Evolutionary conservation across 345 rosid species (phyloP), one percentile per base, ranked within the genome.

Genomic region (Iberis pinnata): DNA sequence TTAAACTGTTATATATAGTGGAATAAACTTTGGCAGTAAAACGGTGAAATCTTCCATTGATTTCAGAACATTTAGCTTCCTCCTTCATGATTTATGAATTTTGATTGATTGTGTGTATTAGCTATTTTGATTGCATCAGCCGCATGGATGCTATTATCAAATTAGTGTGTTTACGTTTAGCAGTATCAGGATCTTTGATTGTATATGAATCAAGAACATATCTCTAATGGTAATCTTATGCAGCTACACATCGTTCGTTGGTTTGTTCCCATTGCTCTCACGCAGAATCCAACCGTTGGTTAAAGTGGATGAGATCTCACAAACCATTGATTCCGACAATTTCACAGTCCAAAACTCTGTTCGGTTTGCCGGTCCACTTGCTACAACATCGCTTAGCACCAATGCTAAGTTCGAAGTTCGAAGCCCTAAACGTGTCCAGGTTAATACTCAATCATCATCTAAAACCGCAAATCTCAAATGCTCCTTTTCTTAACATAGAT

Each of bases 351-450:
- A 86, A 61, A 84, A 86, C 58, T 82, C 80, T 33, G 88, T 90
- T 27, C 85, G 43, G 46, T 84, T 90, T 54, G 48, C 89, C 2
- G 90, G 95, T 6, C 96, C 92, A 1, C 64, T 86, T 29, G 83
- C 98, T 17, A 79, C 92, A 0, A 84, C 83, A 60, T 80, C 96
- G n/a, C 39, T 86, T 29, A 84, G 72, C 52, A 82, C 95, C 71
- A 84, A 82, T 43, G 98, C 95, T 61, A 90, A 84, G 48, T 90
- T 86, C 44, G 94, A 90, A 79, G 61, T 86, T 60, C 81, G 86
- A 55, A 82, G 95, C 54, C 97, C 97, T 51, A 75, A 80, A 68
- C 82, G 94, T 0, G 97, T 89, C 57, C 96, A 86, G 94, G 98
- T 84, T 32, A 19, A 18, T 2, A 65, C 31, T n/a, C 45, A 56